Conservation (phyloP, 306 rosid species). For the Gastrolobium bilobum region DNA sequence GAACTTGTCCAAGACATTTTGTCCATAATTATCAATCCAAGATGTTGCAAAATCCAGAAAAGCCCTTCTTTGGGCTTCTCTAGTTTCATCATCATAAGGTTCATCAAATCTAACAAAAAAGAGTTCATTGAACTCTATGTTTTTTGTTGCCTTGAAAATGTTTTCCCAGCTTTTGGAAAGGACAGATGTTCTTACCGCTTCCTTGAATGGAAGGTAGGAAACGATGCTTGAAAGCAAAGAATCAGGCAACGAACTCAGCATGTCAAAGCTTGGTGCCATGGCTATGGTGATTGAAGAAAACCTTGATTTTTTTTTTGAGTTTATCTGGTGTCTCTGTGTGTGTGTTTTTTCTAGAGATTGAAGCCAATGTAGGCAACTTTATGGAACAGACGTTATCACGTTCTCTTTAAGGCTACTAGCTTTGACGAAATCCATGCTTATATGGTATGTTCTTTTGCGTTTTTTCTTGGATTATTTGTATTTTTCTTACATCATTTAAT, state of each 20-base stretch:
- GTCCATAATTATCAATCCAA: not conserved
- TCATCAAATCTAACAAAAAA: constrained; percentile 30
- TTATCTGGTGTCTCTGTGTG: too few relatives aligned
- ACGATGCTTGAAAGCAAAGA: constrained; percentile 22
- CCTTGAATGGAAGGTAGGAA: constrained; percentile 44
- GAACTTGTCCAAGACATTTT: not conserved
- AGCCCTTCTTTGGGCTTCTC: not conserved
- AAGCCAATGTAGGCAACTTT: not conserved
- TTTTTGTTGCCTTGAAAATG: not conserved
- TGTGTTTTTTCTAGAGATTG: not conserved
- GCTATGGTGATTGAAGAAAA: not conserved
- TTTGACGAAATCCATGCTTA: too few relatives aligned
- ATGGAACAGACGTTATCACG: not conserved
- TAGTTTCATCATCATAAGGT: not conserved
- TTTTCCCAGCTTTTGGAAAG: constrained; percentile 30
- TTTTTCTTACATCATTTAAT: too few relatives aligned
- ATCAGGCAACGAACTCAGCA: not conserved
- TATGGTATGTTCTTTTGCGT: too few relatives aligned
- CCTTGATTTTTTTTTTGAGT: too few relatives aligned
- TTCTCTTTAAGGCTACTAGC: too few relatives aligned
- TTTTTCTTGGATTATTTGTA: too few relatives aligned
- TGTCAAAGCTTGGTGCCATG: constrained; percentile 15
- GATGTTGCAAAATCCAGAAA: not conserved
- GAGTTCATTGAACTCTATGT: constrained; percentile 42
- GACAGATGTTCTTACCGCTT: constrained; percentile 29